These are phyloP conservation scores for Aureobasidium sp. DNA, from an alignment of 2,329 filamentous ascomycete genomes.

Conservation along the genomic window DNA sequence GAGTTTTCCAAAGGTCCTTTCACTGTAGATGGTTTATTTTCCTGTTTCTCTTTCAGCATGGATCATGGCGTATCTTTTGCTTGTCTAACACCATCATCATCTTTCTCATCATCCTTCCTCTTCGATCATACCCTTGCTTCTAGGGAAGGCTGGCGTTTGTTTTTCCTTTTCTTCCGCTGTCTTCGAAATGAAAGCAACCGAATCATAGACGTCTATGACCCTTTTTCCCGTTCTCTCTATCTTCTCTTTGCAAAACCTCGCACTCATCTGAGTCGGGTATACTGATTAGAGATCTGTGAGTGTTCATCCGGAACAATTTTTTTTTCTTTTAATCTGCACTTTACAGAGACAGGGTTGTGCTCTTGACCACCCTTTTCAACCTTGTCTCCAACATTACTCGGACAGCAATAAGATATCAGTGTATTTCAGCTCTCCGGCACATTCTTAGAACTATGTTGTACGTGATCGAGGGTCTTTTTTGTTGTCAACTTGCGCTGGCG, in stretches of 20 bases:
- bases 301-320: too few relatives aligned
- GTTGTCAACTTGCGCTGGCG: too few relatives aligned
- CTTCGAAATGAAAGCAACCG: neutral
- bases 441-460: neutral
- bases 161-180: neutral
- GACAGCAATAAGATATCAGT: neutral
- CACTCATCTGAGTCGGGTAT: too few relatives aligned
- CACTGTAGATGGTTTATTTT: neutral
- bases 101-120: neutral
- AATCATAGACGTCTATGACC: neutral
- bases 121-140: neutral
- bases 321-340: too few relatives aligned
- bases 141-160: neutral
- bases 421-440: neutral
- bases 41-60: neutral
- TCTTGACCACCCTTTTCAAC: neutral
- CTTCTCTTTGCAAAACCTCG: too few relatives aligned
- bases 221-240: too few relatives aligned
- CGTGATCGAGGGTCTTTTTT: neutral
- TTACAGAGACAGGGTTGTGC: neutral
- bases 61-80: neutral
- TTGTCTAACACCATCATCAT: neutral
- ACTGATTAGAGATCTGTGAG: too few relatives aligned
- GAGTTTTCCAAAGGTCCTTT: neutral
- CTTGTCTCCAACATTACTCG: neutral